Percentiles rank a stretch among this genome's conserved stretches.
These are phyloP conservation scores for Tricholoma sp. DNA, from an alignment of 768 basidiomycete species.

Conservation along the genomic window DNA sequence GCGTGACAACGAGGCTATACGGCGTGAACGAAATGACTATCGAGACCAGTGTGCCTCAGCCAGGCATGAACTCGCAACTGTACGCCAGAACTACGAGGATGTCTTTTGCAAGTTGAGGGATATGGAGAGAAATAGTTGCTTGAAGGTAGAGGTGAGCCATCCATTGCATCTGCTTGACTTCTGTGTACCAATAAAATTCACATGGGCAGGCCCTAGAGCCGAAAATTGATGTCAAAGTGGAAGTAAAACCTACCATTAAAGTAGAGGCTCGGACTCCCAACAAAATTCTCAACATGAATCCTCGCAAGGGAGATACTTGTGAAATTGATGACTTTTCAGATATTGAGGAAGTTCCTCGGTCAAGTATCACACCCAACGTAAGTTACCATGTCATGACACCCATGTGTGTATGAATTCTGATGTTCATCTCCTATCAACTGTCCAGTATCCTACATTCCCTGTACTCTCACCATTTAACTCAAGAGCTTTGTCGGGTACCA, in stretches of 20 bases:
- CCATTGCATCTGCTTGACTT: neutral
- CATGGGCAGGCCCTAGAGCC: neutral
- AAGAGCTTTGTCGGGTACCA: neutral
- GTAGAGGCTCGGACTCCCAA: neutral
- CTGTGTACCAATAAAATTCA: neutral
- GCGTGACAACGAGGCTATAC: neutral
- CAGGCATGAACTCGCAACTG: neutral
- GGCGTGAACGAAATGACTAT: neutral
- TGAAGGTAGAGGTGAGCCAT: neutral
- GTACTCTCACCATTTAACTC: neutral
- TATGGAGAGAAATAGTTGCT: neutral
- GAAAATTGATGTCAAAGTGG: neutral
- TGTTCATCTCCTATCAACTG: neutral
- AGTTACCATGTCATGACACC: too few relatives aligned
- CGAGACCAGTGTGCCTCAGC: too few relatives aligned
- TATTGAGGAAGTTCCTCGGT: neutral
- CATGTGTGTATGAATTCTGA: neutral
- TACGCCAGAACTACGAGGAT: neutral
- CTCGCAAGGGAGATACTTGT: neutral
- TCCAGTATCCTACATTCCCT: neutral
- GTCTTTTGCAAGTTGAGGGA: neutral
- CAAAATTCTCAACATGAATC: neutral
- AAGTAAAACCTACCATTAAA: neutral
- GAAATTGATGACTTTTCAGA: neutral
- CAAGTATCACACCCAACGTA: neutral